Evolutionary conservation across 202 grass and related monocot genomes (phyloP), one percentile per base, ranked within the genome.

Genomic region (Zoysia matrella): DNA sequence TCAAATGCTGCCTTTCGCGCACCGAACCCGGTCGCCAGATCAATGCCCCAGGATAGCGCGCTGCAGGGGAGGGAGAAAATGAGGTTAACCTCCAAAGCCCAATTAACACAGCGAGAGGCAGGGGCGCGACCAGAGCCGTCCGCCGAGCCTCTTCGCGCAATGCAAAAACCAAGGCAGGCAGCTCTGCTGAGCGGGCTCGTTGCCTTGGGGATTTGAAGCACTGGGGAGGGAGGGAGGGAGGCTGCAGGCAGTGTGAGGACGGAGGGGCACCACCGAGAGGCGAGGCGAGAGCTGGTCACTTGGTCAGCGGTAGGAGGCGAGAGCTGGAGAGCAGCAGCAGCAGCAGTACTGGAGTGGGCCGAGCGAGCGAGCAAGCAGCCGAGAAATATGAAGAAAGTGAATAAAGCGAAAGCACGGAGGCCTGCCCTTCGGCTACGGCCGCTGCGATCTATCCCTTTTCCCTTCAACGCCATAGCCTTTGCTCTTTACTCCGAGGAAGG

Each of bases 351-450:
- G 52, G 75, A 79, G 13, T 57, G 65, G 11, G 76, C 42, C 15
- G 80, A 5, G 16, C 48, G 1, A 11, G 65, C 55, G 51, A 68
- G 82, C 22, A 44, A 47, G 65, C 47, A 45, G 30, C 15, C 8
- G 79, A 86, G 53, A 77, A 83, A 86, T 83, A 83, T 58, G 84
- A 83, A 86, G 83, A 22, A 22, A 74, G 22, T 72, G 80, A 86
- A 86, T 90, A 90, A 86, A 90, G 80, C 69, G 9, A 83, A 69
- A 73, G 53, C 14, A 54, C 67, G 75, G 81, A 67, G 36, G 52
- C 46, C 46, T 70, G 54, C 61, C 22, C 49, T 73, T 22, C 22
- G 22, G 9, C 60, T 7, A 22, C 60, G 30, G 72, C 65, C 76
- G 74, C 64, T 5, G 69, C 36, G 56, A 52, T 22, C 22, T 22